These are phyloP conservation scores for Ogataea ramenticola DNA, from an alignment of 805 yeast species.

Conservation along the genomic window DNA sequence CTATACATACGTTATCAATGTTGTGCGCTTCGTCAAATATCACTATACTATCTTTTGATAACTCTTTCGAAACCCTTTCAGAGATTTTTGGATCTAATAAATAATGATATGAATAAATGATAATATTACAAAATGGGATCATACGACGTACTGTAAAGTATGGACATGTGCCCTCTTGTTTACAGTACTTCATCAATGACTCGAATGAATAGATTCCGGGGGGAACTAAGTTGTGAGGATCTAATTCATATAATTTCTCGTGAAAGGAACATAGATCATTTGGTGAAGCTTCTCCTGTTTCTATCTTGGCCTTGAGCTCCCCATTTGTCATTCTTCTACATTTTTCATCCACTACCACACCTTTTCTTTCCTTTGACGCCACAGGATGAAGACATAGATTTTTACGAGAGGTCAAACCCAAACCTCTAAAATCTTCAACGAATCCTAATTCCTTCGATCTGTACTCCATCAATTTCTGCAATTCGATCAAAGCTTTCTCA, in stretches of 20 bases:
- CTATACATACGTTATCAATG: slow-evolving; percentile 97
- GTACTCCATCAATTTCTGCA: slow-evolving; percentile 81
- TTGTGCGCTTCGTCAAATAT: slow-evolving; percentile 99
- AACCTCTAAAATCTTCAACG: slow-evolving; percentile 85
- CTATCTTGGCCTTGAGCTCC: slow-evolving; percentile 60
- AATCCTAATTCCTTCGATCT: slow-evolving; percentile 78
- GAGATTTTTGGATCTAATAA: slow-evolving; percentile 95
- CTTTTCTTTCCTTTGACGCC: slow-evolving; percentile 82
- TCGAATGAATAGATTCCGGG: slow-evolving; percentile 95
- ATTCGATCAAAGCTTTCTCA: slow-evolving; percentile 91
- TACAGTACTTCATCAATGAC: slow-evolving; percentile 68
- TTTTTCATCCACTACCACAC: slow-evolving; percentile 89
- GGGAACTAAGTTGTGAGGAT: slow-evolving; percentile 85
- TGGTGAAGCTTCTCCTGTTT: slow-evolving; percentile 50
- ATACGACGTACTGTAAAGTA: slow-evolving; percentile 96
- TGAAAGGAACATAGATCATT: slow-evolving; percentile 75
- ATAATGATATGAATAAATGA: slow-evolving; percentile 95
- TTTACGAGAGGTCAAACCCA: slow-evolving; percentile 92
- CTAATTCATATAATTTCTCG: slow-evolving; percentile 79
- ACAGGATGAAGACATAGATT: slow-evolving; percentile 88
- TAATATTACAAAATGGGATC: slow-evolving; percentile 90
- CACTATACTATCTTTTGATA: slow-evolving; percentile 86
- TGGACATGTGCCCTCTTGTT: slow-evolving; percentile 79
- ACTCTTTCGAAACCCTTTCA: slow-evolving; percentile 86
- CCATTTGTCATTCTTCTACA: slow-evolving; percentile 95